Base-by-base conservation (phyloP, 163 green algal genomes). In the Scenedesmus sp. region DNA sequence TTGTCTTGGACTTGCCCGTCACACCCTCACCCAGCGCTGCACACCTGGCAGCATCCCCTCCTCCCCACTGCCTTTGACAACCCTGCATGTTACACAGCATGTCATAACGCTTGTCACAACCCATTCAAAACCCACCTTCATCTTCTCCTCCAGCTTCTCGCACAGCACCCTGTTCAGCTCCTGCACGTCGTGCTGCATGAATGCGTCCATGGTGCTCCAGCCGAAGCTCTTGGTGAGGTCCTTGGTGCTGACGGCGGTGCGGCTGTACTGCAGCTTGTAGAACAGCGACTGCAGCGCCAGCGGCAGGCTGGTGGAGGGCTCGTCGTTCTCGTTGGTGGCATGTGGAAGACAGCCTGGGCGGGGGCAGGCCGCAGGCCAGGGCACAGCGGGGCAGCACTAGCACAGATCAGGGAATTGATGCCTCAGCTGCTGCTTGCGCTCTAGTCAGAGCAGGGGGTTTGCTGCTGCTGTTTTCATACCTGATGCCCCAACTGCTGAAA, bases 81-180 rank as follows among this genome's bases (percentile, higher is more conserved):
- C n/a, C n/a, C n/a, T n/a, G 18, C 30, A 76, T 40, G 30, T 40
- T 9, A 76, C 65, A 76, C 35, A 13, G 15, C 61, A 73, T n/a
- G 24, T 37, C 56, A 68, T 68, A 26, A 68, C 56, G n/a, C n/a
- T n/a, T n/a, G n/a, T n/a, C n/a, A n/a, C n/a, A n/a, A n/a, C n/a
- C n/a, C n/a, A n/a, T n/a, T n/a, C n/a, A 37, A 76, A 2, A 61
- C 88, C 0, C 44, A 97, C 96, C 97, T 99, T 99, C 98, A 99
- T 99, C 90, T 99, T 99, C 53, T 99, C 97, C 90, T 99, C 98
- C 87, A 99, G 96, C 88, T 98, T 98, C 85, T 99, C 98, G 88
- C 95, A 98, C 68, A 99, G 96, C 59, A 99, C 97, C 30, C 97
- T 94, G 90, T 99, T 99, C n/a, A 99, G 94, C 95, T 99, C 98